Base-by-base conservation (phyloP, 176 grass and related monocot species). In the Areca catechu region DNA sequence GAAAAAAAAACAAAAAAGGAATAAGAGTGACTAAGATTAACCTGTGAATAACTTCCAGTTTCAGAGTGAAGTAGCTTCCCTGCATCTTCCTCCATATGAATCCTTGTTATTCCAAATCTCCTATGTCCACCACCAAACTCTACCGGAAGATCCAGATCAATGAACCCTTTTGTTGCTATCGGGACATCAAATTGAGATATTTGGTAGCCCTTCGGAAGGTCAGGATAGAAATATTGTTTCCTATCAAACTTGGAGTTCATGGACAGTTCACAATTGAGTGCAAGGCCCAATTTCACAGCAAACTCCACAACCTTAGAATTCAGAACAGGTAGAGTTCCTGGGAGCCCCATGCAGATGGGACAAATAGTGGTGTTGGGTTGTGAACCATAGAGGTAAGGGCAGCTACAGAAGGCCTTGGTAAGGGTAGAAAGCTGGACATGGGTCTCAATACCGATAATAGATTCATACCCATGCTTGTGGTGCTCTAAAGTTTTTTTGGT, bases 71-170 rank as follows among this genome's bases (percentile, higher is more conserved):
- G 80, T 34, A 97, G 75, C 47, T 97, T 97, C 57, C 92, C 92
- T 19, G 92, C 86, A 82, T 97, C 92, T 85, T 97, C 86, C 79
- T 97, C 86, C 86, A 97, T 91, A 70, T 90, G 92, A 66, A 97
- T 83, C 77, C 92, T 85, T 0, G 92, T 97, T 57, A 97, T 72
- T 17, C 92, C 92, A 74, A 97, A 97, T 51, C 67, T 78, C 59
- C 79, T 85, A 69, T 88, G 92, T 0, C 92, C 86, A 22, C 92
- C 92, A 16, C 92, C 83, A 48, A 91, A 97, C 72, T 97, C 92
- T 37, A 91, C 22, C 0, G 83, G 86, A 61, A 97, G 82, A 69
- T 97, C 92, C 61, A 97, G 43, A 88, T 97, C 83, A 52, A 90
- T 34, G 15, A 77, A 85, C 1, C 92, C 92, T 68, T 77, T 76